phyloP scores from a whole-genome alignment of 495 filamentous ascomycete genomes.

The Cercophora sp. region DNA sequence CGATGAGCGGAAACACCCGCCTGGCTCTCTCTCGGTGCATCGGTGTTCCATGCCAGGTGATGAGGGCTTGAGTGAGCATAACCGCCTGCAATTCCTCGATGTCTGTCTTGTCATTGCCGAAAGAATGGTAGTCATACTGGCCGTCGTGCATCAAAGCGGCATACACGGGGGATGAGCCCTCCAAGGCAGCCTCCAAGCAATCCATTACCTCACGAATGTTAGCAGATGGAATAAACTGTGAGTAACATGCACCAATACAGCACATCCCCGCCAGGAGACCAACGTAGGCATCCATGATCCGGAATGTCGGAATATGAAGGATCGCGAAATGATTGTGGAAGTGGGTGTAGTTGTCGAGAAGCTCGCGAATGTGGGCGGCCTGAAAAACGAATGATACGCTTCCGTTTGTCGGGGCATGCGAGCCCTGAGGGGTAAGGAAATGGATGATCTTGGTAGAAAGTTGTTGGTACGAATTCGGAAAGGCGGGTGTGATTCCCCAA shows the following conservation, averaged over 20 bases:
- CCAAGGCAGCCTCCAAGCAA: constrained; percentile 45
- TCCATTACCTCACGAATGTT: constrained; percentile 60
- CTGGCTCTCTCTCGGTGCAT: constrained; percentile 53
- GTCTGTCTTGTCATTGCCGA: constrained; percentile 35
- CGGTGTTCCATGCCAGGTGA: constrained; percentile 61
- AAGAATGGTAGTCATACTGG: constrained; percentile 32
- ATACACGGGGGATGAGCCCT: constrained; percentile 47
- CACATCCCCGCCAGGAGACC: constrained; percentile 60
- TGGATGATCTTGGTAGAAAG: constrained; percentile 48
- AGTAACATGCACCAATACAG: constrained; percentile 65
- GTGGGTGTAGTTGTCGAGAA: constrained; percentile 57
- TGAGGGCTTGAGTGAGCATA: constrained; percentile 50
- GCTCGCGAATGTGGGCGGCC: constrained; percentile 56
- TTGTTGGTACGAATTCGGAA: constrained; percentile 45
- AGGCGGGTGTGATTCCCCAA: constrained; percentile 38
- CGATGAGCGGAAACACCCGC: constrained; percentile 49
- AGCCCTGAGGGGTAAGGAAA: constrained; percentile 52
- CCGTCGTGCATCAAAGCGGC: constrained; percentile 29
- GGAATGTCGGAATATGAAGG: constrained; percentile 64
- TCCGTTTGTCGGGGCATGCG: constrained; percentile 33
- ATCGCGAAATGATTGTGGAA: constrained; percentile 67
- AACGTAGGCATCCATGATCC: constrained; percentile 54
- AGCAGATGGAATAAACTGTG: constrained; percentile 45
- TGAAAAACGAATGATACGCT: constrained; percentile 50
- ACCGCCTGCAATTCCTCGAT: constrained; percentile 58